phyloP scores from a whole-genome alignment of 2,329 filamentous ascomycete genomes.

The Aspergillus melleus region DNA sequence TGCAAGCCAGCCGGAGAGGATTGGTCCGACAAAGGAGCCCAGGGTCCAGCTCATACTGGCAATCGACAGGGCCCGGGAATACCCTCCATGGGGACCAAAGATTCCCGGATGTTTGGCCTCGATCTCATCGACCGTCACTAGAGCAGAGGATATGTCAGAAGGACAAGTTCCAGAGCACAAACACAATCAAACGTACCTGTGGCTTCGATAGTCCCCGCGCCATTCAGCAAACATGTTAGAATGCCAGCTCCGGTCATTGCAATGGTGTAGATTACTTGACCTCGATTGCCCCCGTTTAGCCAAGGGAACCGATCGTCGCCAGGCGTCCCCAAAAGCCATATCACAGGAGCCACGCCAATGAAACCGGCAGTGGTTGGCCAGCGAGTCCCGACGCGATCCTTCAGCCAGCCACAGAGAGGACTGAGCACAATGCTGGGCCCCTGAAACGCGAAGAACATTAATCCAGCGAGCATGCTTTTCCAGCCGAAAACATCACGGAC shows the following conservation, averaged over 20 bases:
- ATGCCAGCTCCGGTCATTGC: conserved; percentile 22
- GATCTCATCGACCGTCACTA: conserved; percentile 24
- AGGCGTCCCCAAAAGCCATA: conserved; percentile 31
- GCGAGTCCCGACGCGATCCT: conserved; percentile 26
- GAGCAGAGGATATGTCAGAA: neutral
- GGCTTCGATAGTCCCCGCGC: conserved; percentile 30
- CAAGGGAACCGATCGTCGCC: conserved; percentile 29
- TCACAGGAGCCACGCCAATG: conserved; percentile 19
- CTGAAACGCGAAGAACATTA: conserved; percentile 59
- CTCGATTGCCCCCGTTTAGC: conserved; percentile 18
- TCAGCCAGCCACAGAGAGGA: conserved; percentile 56
- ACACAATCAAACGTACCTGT: conserved; percentile 23
- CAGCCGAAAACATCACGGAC: conserved; percentile 55
- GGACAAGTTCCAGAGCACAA: neutral
- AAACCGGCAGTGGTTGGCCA: conserved; percentile 27
- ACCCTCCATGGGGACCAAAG: conserved; percentile 28
- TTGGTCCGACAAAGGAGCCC: conserved; percentile 25
- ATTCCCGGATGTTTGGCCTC: conserved; percentile 22
- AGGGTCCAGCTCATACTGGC: conserved; percentile 25
- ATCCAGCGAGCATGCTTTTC: conserved; percentile 55
- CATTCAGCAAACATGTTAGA: conserved; percentile 26
- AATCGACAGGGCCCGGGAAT: conserved; percentile 26
- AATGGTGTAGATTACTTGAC: conserved; percentile 23
- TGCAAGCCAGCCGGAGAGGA: conserved; percentile 20
- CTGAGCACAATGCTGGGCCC: conserved; percentile 58